phyloP scores from a whole-genome alignment of 2,329 filamentous ascomycete genomes.

The Chaetomiaceae sp. region DNA sequence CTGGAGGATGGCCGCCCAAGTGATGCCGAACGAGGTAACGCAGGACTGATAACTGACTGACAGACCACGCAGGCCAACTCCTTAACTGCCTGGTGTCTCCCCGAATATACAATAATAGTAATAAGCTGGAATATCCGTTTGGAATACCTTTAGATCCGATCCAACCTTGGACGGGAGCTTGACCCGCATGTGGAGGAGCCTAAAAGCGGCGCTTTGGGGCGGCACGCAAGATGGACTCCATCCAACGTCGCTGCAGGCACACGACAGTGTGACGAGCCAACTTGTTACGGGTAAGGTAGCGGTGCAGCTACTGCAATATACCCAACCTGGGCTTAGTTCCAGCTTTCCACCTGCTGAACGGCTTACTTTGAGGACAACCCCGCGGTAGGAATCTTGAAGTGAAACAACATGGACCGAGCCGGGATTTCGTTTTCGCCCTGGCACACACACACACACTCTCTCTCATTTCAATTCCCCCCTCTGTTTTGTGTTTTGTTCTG shows the following conservation, averaged over 20 bases:
- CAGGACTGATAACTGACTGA: too few species aligned
- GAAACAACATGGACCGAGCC: constrained; percentile 7
- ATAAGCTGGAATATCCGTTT: too few species aligned
- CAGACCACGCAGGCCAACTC: too few species aligned
- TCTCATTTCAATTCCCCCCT: background rate
- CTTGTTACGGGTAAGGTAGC: constrained; percentile 13
- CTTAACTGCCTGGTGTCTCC: too few species aligned
- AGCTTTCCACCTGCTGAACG: constrained; percentile 12
- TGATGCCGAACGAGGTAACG: too few species aligned
- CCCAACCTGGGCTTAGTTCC: constrained; percentile 23
- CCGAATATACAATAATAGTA: too few species aligned
- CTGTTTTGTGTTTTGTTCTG: background rate
- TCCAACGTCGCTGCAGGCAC: constrained; percentile 7
- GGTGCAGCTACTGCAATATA: constrained; percentile 21
- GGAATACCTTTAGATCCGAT: too few species aligned
- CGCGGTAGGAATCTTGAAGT: constrained; percentile 12
- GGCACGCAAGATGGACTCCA: background rate
- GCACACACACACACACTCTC: background rate
- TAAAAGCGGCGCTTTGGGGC: too few species aligned
- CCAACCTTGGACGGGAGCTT: too few species aligned
- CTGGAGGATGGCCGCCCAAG: too few species aligned
- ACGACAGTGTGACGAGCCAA: constrained; percentile 10
- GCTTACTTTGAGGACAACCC: constrained; percentile 8
- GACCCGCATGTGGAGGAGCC: background rate
- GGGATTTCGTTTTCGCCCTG: background rate